These are phyloP conservation scores for Podila minutissima DNA, from an alignment of 192 early-diverging fungal genomes.

Conservation along the genomic window DNA sequence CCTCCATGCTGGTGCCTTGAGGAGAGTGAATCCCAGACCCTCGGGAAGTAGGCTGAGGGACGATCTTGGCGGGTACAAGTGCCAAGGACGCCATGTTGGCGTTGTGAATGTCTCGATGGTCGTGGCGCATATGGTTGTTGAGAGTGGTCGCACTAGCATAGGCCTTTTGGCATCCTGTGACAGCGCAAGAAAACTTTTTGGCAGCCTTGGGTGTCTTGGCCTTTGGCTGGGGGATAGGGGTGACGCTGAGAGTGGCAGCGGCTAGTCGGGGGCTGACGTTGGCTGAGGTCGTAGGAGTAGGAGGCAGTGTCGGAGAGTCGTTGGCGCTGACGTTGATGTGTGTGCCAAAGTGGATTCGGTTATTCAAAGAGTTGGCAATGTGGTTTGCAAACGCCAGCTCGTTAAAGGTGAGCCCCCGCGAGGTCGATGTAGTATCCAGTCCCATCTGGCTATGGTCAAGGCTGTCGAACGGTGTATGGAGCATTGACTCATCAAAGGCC, in stretches of 20 bases:
- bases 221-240: neutral
- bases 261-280: slow-evolving; percentile 20
- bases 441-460: slow-evolving; percentile 18
- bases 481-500: slow-evolving; percentile 11
- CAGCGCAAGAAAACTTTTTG: slow-evolving; percentile 24
- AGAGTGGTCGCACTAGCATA: slow-evolving; percentile 20
- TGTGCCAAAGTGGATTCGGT: slow-evolving; percentile 17
- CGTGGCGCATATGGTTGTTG: slow-evolving; percentile 33
- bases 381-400: slow-evolving; percentile 10
- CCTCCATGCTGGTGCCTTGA: neutral
- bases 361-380: slow-evolving; percentile 4
- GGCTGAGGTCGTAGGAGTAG: slow-evolving; percentile 31
- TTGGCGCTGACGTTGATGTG: slow-evolving; percentile 19
- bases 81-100: neutral
- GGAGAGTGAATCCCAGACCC: neutral
- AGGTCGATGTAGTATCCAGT: slow-evolving; percentile 11
- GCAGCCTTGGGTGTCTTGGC: neutral
- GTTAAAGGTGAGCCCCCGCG: slow-evolving; percentile 9
- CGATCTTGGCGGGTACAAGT: neutral
- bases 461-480: slow-evolving; percentile 13
- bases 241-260: neutral
- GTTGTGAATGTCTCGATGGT: slow-evolving; percentile 10
- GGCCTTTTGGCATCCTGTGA: slow-evolving; percentile 14
- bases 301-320: slow-evolving; percentile 20
- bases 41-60: no score